Percentiles rank a stretch among this genome's conserved stretches.
These are phyloP conservation scores for Pterocarpus macrocarpus DNA, from an alignment of 306 rosid species.

Conservation along the genomic window DNA sequence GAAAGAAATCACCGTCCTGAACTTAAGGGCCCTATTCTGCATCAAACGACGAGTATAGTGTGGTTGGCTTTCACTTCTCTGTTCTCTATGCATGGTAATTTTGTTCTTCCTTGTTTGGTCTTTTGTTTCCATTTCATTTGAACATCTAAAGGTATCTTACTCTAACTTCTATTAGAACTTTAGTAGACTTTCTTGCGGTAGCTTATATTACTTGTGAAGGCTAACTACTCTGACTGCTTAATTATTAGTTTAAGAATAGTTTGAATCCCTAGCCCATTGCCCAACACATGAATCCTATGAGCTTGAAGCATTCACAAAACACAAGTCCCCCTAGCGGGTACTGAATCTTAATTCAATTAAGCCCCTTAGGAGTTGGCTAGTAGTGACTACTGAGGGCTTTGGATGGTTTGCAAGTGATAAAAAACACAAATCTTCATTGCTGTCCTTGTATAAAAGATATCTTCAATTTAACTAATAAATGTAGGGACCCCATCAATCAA, in stretches of 20 bases:
- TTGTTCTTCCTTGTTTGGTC: background rate
- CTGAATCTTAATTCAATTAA: no score
- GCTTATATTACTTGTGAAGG: background rate
- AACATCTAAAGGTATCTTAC: background rate
- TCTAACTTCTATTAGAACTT: background rate
- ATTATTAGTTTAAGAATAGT: background rate
- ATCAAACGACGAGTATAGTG: slow-evolving; percentile 54
- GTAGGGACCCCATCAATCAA: background rate
- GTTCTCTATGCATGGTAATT: slow-evolving; percentile 57
- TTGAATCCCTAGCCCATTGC: background rate
- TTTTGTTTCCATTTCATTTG: background rate
- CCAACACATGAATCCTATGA: no score
- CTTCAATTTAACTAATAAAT: background rate
- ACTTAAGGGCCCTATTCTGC: slow-evolving; percentile 47
- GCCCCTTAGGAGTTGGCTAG: no score
- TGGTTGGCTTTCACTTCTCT: slow-evolving; percentile 58
- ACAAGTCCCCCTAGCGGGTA: no score
- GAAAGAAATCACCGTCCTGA: slow-evolving; percentile 52
- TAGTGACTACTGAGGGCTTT: no score
- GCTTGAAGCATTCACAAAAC: no score
- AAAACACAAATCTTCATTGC: no score
- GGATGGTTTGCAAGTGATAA: no score
- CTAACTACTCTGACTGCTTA: background rate
- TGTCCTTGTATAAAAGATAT: no score
- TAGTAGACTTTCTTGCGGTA: background rate